A percentile compares a stretch with the other conserved stretches of the same genome.
Conservation (phyloP, 768 basidiomycete species). For the Auricularia sp. region DNA sequence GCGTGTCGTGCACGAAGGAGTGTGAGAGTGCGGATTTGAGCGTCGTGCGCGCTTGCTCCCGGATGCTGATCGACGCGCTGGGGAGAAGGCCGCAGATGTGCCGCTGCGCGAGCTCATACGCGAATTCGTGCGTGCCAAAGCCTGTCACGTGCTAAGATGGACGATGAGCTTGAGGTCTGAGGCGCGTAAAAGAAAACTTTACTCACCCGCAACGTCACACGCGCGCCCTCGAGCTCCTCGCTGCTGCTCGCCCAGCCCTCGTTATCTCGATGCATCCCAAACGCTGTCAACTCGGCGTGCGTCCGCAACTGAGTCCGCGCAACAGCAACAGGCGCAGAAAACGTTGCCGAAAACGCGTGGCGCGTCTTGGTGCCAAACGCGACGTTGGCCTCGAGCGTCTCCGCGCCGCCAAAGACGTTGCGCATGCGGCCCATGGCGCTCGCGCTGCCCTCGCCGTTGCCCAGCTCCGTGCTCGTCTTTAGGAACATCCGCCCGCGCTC, state of each 20-base stretch:
- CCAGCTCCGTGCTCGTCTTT: constrained; percentile 81
- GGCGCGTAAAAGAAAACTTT: constrained; percentile 26
- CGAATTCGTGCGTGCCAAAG: constrained; percentile 50
- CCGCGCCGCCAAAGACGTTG: constrained; percentile 88
- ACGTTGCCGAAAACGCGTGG: constrained; percentile 64
- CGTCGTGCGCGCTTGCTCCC: constrained; percentile 70
- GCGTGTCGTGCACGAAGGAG: constrained; percentile 61
- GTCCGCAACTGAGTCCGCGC: constrained; percentile 41
- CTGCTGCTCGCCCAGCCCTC: constrained; percentile 63
- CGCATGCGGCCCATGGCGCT: constrained; percentile 70
- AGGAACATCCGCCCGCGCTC: constrained; percentile 71
- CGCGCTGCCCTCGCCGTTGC: constrained; percentile 90
- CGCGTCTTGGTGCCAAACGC: constrained; percentile 82
- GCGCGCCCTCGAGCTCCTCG: constrained; percentile 54
- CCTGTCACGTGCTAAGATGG: constrained; percentile 2
- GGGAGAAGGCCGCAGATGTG: constrained; percentile 63
- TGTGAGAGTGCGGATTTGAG: constrained; percentile 80
- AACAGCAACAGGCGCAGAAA: constrained; percentile 48
- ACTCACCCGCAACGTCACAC: constrained; percentile 67
- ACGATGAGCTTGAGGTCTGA: constrained; percentile 6
- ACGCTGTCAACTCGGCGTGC: constrained; percentile 58
- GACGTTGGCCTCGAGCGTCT: constrained; percentile 72
- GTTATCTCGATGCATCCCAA: constrained; percentile 72
- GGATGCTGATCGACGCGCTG: constrained; percentile 75
- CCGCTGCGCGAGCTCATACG: constrained; percentile 74